A percentile compares a stretch with the other conserved stretches of the same genome.
Conservation (phyloP, 202 grass and related monocot species). For the Zoysia matrella region DNA sequence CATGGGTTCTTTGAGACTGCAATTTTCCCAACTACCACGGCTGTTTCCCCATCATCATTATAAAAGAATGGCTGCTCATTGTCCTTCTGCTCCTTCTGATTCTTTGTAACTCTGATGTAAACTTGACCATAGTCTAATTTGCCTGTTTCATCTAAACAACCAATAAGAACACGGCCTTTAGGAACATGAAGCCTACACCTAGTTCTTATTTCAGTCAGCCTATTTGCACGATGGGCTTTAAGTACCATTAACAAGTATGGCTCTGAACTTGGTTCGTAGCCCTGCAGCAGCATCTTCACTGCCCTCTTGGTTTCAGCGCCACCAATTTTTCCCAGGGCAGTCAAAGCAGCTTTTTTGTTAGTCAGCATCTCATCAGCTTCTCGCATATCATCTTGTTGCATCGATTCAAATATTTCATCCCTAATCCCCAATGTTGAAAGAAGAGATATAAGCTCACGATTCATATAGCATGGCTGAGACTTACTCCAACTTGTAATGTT, state of each 20-base stretch:
- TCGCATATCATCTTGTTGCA: slow-evolving; percentile 79
- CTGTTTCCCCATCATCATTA: slow-evolving; percentile 53
- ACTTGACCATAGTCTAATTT: slow-evolving; percentile 85
- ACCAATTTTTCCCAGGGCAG: slow-evolving; percentile 62
- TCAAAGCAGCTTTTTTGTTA: slow-evolving; percentile 75
- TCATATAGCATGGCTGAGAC: slow-evolving; percentile 79
- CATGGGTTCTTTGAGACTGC: slow-evolving; percentile 88
- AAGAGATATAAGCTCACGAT: slow-evolving; percentile 91
- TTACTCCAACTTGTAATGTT: slow-evolving; percentile 85
- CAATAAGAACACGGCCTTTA: slow-evolving; percentile 88
- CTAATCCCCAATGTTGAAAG: slow-evolving; percentile 85
- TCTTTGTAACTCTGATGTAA: slow-evolving; percentile 82
- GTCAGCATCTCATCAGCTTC: slow-evolving; percentile 78
- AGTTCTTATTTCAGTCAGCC: slow-evolving; percentile 77
- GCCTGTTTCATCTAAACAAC: slow-evolving; percentile 86
- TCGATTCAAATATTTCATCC: slow-evolving; percentile 78
- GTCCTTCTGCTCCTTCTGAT: slow-evolving; percentile 60
- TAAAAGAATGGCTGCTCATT: slow-evolving; percentile 55
- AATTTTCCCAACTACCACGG: slow-evolving; percentile 72
- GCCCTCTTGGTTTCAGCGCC: slow-evolving; percentile 63
- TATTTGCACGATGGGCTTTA: slow-evolving; percentile 78
- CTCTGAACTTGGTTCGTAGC: slow-evolving; percentile 78
- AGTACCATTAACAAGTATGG: slow-evolving; percentile 90
- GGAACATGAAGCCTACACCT: slow-evolving; percentile 83
- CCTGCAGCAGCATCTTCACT: slow-evolving; percentile 72